A percentile compares a stretch with the other conserved stretches of the same genome.
Conservation (phyloP, 148 eudicot genomes). For the Camellia japonica region DNA sequence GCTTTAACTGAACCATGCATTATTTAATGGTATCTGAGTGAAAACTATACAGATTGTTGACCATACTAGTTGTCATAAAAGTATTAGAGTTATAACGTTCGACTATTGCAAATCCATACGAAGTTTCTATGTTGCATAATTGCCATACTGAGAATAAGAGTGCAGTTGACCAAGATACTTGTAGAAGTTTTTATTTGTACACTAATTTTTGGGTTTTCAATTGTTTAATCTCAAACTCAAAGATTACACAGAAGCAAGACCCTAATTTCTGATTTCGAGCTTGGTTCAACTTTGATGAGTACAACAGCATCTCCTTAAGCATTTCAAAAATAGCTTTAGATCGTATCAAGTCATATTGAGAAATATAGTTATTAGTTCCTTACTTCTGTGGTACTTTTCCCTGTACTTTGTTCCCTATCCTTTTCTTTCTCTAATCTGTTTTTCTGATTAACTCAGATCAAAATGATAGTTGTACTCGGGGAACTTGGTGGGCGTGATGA, state of each 20-base stretch:
- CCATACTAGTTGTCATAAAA: background rate
- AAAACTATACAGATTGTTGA: background rate
- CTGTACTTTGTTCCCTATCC: background rate
- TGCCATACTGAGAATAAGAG: background rate
- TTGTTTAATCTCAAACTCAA: background rate
- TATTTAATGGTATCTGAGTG: background rate
- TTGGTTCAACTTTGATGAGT: background rate
- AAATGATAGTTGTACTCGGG: conserved; percentile 96
- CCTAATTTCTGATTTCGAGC: background rate
- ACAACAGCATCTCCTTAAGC: background rate
- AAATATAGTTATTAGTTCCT: background rate
- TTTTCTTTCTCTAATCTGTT: conserved; percentile 12
- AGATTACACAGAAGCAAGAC: background rate
- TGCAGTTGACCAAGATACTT: conserved; percentile 11
- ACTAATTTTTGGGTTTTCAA: background rate
- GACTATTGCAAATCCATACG: background rate
- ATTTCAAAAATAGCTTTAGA: background rate
- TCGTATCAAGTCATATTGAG: background rate
- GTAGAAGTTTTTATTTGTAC: background rate
- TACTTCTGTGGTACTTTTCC: background rate
- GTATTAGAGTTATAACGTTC: background rate
- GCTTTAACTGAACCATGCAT: background rate
- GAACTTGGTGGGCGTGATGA: conserved; percentile 99
- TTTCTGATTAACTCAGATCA: conserved; percentile 49
- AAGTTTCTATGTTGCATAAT: background rate